Conservation (phyloP, 768 basidiomycete genomes). For the Rhizopogon roseolus region DNA sequence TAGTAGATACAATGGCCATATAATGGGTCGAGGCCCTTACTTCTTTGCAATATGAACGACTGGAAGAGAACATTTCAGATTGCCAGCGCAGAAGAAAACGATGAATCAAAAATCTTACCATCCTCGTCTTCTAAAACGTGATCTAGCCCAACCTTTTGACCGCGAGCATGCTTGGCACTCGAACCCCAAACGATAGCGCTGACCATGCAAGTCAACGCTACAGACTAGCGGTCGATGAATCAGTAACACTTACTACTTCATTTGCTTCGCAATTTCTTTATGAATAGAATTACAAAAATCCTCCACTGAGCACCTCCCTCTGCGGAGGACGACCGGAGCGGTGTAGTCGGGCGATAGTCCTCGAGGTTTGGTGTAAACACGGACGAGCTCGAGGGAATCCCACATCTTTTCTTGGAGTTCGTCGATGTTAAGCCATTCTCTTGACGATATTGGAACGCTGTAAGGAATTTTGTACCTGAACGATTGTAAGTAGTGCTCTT, state of each 20-base stretch:
- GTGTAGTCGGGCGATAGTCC: constrained; percentile 89
- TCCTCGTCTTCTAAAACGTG: constrained; percentile 88
- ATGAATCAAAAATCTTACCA: constrained; percentile 39
- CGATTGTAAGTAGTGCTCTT: background rate
- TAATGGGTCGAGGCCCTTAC: constrained; percentile 17
- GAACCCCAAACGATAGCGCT: constrained; percentile 94
- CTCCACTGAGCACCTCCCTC: constrained; percentile 61
- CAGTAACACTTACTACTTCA: constrained; percentile 75
- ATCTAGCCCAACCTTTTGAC: constrained; percentile 91
- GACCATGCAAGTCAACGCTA: background rate
- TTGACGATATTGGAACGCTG: constrained; percentile 91
- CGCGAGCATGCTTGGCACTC: constrained; percentile 94
- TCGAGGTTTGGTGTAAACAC: constrained; percentile 95
- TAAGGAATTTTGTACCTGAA: constrained; percentile 88
- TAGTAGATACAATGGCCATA: background rate
- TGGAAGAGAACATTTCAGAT: constrained; percentile 17
- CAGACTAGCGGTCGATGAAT: background rate
- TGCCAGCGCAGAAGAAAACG: background rate
- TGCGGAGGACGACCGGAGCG: constrained; percentile 82
- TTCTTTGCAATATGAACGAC: constrained; percentile 62
- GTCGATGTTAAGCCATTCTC: constrained; percentile 95
- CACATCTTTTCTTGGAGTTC: constrained; percentile 94
- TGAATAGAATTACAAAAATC: constrained; percentile 93
- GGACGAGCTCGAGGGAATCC: constrained; percentile 86
- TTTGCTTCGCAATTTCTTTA: constrained; percentile 95